A percentile compares a stretch with the other conserved stretches of the same genome.
Conservation (phyloP, 202 grass and related monocot genomes). For the Cymbopogon flexuosus region DNA sequence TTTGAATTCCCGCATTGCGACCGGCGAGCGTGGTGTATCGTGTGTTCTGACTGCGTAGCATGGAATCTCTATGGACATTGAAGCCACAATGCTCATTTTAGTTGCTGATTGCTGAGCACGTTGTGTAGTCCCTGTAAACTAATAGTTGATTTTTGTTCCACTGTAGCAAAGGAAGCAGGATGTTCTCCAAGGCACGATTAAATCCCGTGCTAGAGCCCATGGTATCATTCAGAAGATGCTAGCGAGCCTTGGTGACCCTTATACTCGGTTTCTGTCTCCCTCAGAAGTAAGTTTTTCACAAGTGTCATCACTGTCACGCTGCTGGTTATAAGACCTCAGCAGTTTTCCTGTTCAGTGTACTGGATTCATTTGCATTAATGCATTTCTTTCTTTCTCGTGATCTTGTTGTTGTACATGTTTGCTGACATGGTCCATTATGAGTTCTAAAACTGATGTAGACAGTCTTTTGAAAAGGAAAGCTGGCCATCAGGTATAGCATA, state of each 20-base stretch:
- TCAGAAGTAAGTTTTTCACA: slow-evolving; percentile 56
- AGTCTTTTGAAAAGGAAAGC: not conserved
- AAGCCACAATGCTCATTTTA: not conserved
- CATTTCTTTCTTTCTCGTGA: not conserved
- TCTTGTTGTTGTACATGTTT: not conserved
- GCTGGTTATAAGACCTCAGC: not conserved
- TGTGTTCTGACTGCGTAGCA: not conserved
- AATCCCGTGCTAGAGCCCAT: slow-evolving; percentile 77
- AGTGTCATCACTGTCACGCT: not conserved
- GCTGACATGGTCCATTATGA: not conserved
- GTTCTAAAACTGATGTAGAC: not conserved
- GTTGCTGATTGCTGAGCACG: not conserved
- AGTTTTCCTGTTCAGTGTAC: not conserved
- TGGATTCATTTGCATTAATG: not conserved
- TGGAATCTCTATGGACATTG: not conserved
- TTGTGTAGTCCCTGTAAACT: not conserved
- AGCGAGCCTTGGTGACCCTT: slow-evolving; percentile 76
- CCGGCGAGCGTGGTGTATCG: not conserved
- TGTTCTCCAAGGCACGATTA: slow-evolving; percentile 59
- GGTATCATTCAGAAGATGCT: slow-evolving; percentile 81
- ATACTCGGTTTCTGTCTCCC: slow-evolving; percentile 81
- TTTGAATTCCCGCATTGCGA: not conserved
- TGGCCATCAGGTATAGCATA: not conserved
- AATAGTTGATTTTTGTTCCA: slow-evolving; percentile 26
- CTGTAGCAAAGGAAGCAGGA: slow-evolving; percentile 74